phyloP scores from a whole-genome alignment of 1,284 basidiomycete genomes.

The Papiliotrema fonsecae region DNA sequence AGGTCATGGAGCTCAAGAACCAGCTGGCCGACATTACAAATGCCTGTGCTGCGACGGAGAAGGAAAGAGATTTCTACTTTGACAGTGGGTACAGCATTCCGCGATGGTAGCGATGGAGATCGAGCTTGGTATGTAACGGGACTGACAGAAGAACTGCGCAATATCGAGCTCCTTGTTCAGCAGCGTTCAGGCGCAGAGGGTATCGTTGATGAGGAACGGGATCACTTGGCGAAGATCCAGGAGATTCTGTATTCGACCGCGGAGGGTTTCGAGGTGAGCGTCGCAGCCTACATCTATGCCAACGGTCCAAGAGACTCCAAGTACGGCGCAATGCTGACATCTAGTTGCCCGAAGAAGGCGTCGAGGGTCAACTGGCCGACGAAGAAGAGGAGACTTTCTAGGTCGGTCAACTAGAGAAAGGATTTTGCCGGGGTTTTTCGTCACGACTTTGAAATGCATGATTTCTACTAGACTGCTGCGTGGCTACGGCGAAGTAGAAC shows the following conservation, averaged over 20 bases:
- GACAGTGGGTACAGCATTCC: conserved; percentile 64
- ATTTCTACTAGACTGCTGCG: too few species aligned
- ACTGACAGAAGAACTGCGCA: conserved; percentile 61
- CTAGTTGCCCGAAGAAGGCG: too few species aligned
- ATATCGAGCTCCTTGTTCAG: conserved; percentile 91
- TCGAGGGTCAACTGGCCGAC: conserved; percentile 40
- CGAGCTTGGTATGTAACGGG: background rate
- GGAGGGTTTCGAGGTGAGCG: conserved; percentile 72
- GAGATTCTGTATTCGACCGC: conserved; percentile 93
- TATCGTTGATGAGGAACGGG: conserved; percentile 59
- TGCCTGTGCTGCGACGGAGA: conserved; percentile 82
- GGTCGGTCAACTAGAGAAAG: too few species aligned
- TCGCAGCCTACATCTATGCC: too few species aligned
- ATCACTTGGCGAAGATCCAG: conserved; percentile 76
- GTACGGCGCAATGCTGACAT: too few species aligned
- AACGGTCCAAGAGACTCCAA: background rate
- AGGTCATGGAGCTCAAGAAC: conserved; percentile 53
- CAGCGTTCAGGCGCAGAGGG: conserved; percentile 62
- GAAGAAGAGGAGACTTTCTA: conserved; percentile 59
- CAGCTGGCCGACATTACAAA: conserved; percentile 66
- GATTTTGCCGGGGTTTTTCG: too few species aligned
- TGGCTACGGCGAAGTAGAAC: too few species aligned
- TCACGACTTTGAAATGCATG: too few species aligned
- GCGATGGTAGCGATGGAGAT: background rate
- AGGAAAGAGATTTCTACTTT: conserved; percentile 98